A percentile compares a stretch with the other conserved stretches of the same genome.
Conservation (phyloP, 192 early-diverging fungal genomes). For the Backusella psychrophila region DNA sequence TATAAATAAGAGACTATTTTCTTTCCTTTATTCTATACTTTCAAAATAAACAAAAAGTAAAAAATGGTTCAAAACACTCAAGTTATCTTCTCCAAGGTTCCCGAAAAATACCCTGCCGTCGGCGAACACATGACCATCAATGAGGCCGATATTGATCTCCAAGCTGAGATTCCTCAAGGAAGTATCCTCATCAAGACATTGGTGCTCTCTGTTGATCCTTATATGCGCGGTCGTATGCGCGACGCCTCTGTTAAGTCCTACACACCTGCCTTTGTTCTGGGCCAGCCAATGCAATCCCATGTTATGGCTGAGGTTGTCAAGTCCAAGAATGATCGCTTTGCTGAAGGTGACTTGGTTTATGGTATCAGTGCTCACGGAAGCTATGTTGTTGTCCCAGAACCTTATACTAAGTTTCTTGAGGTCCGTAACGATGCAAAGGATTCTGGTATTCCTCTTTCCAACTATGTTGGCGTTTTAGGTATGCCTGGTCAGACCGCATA, state of each 20-base stretch:
- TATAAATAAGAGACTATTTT: not conserved
- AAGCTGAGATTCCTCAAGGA: slow-evolving; percentile 38
- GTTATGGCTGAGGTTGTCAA: slow-evolving; percentile 65
- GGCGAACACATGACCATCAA: slow-evolving; percentile 51
- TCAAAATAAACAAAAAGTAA: not conserved
- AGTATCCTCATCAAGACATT: slow-evolving; percentile 58
- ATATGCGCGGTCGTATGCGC: slow-evolving; percentile 71
- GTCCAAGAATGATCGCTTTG: slow-evolving; percentile 55
- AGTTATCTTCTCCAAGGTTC: slow-evolving; percentile 36
- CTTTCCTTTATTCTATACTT: not conserved
- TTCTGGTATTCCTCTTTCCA: slow-evolving; percentile 47
- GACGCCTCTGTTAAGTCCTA: slow-evolving; percentile 38
- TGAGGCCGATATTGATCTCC: slow-evolving; percentile 42
- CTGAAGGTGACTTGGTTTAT: slow-evolving; percentile 61
- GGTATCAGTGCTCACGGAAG: slow-evolving; percentile 28
- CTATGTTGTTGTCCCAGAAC: slow-evolving; percentile 25
- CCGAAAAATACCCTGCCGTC: slow-evolving; percentile 27
- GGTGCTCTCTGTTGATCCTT: slow-evolving; percentile 74
- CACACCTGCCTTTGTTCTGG: slow-evolving; percentile 47
- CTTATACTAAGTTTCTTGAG: slow-evolving; percentile 17
- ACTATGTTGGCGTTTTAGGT: slow-evolving; percentile 67
- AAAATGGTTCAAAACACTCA: slow-evolving; percentile 47
- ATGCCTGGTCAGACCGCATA: slow-evolving; percentile 85
- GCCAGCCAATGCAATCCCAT: slow-evolving; percentile 58
- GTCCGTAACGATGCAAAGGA: slow-evolving; percentile 38